Conservation (phyloP, 73 alveolate species). For the Paramecium caudatum region DNA sequence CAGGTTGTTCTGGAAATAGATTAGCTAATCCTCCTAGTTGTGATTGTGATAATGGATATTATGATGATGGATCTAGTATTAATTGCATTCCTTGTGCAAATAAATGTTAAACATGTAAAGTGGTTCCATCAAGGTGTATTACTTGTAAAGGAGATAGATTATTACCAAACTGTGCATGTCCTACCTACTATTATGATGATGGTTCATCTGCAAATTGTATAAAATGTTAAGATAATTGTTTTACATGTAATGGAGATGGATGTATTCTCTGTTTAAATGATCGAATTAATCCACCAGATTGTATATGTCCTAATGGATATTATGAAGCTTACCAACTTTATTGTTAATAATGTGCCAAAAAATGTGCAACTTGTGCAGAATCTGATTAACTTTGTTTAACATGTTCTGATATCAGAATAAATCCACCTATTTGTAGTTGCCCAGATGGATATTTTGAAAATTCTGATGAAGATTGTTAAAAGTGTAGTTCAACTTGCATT, state of each 20-base stretch:
- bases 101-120: constrained; percentile 48
- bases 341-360: constrained; percentile 23
- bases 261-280: constrained; percentile 15
- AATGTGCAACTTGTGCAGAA: constrained; percentile 5
- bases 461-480: constrained; percentile 17
- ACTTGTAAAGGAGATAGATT: constrained; percentile 39
- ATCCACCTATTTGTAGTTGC: constrained; percentile 24
- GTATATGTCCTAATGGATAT: constrained; percentile 39
- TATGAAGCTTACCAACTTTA: background rate
- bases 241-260: constrained; percentile 23
- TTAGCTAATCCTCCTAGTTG: constrained; percentile 33
- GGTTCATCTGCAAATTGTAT: constrained; percentile 3
- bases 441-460: constrained; percentile 35
- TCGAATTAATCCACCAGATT: background rate
- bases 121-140: background rate
- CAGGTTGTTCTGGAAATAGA: background rate
- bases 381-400: constrained; percentile 12
- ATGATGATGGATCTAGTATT: background rate
- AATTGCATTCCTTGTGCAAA: background rate
- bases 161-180: background rate
- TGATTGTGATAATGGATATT: constrained; percentile 34
- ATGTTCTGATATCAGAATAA: background rate
- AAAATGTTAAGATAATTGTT: constrained; percentile 21
- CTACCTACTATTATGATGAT: background rate
- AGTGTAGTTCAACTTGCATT: background rate